Evolutionary conservation across 108 stramenopile species (phyloP), one percentile per base, ranked within the genome.

Genomic region (Epipyxis sp.): DNA sequence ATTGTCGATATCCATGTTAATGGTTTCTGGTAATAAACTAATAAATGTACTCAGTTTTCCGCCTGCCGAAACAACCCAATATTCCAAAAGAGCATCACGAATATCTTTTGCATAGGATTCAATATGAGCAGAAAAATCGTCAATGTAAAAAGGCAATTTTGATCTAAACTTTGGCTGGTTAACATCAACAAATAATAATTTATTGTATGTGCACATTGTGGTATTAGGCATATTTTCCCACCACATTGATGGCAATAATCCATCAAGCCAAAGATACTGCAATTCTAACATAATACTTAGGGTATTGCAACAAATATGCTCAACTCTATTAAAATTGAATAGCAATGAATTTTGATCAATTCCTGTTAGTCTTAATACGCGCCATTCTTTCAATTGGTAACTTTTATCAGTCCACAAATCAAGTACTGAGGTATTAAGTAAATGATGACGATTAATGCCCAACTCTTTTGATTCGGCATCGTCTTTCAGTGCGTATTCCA

Each of bases 111-210:
- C 78, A 25, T 44, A 45, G 20, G 84, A 46, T 76, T 85, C 86
- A 1, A 87, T 59, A 81, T 87, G 86, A 2, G 82, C 58, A 69
- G 65, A 82, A 34, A 87, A 87, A 0, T 58, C 58, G 16, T 84
- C 79, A 37, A 87, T 57, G 40, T 78, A 59, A 46, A 87, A 41
- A 1, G 86, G 86, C 27, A 87, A 72, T 37, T 69, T 65, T 25
- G 45, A 39, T 41, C 86, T 46, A 74, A 87, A 87, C 59, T 50
- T 37, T 3, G 35, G 32, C 1, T 79, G 59, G 1, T n/a, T 37
- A 0, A 85, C 86, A 59, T 87, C 86, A 1, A 84, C 84, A 69
- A 87, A 80, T 40, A 85, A 57, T 40, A 85, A 43, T 59, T 77
- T 30, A 1, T 76, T 50, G 59, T 83, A 87, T 61, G 54, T 25